These are phyloP conservation scores for Beta macrorhiza DNA, from an alignment of 179 eudicot species.

Conservation along the genomic window DNA sequence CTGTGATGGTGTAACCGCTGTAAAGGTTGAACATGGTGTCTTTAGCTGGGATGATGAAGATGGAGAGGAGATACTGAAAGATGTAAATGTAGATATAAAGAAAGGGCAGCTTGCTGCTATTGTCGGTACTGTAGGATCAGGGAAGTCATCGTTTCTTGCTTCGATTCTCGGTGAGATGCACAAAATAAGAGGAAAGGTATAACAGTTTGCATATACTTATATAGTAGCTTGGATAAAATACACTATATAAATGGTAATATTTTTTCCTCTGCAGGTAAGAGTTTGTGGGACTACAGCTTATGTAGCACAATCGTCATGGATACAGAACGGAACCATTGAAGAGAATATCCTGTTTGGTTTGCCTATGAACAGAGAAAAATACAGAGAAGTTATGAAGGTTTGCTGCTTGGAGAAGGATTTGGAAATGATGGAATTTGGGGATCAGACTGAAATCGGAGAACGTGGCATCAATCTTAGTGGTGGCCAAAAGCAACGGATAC, in stretches of 20 bases:
- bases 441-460: conserved; percentile 97
- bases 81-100: conserved; percentile 53
- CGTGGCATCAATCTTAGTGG: conserved; percentile 98
- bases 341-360: conserved; percentile 81
- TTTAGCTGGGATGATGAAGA: conserved; percentile 92
- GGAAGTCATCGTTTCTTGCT: conserved; percentile 85
- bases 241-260: background rate
- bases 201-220: background rate
- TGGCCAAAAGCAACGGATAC: conserved; percentile 93
- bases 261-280: conserved; percentile 44
- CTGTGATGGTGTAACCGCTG: conserved; percentile 54
- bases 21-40: conserved; percentile 61
- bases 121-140: conserved; percentile 95
- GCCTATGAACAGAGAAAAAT: conserved; percentile 67
- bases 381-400: conserved; percentile 66
- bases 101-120: conserved; percentile 86
- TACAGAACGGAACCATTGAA: conserved; percentile 85
- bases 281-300: conserved; percentile 94
- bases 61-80: conserved; percentile 46
- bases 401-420: conserved; percentile 84
- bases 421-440: conserved; percentile 98
- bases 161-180: conserved; percentile 93
- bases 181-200: conserved; percentile 79
- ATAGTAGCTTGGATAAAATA: too few relatives aligned
- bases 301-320: conserved; percentile 98